These are phyloP conservation scores for Gyrodon tennesseensis DNA, from an alignment of 1,284 basidiomycete species.

Conservation along the genomic window DNA sequence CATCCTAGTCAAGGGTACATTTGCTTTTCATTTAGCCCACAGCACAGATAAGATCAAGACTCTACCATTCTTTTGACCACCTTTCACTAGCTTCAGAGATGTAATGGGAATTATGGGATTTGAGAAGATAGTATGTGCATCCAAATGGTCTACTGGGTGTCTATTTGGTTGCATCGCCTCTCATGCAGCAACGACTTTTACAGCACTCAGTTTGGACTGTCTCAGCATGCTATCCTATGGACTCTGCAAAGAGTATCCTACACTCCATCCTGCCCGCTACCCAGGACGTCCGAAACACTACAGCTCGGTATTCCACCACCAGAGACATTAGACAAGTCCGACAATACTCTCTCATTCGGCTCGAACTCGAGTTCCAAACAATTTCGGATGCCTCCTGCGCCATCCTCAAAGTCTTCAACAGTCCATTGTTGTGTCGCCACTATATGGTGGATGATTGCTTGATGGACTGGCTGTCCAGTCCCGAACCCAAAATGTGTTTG, in stretches of 20 bases:
- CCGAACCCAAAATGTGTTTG: constrained; percentile 19
- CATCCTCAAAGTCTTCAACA: constrained; percentile 11
- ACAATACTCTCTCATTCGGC: constrained; percentile 20
- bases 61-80: no score
- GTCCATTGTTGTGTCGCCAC: neutral
- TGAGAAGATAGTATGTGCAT: no score
- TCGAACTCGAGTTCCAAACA: constrained; percentile 26
- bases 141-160: no score
- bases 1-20: no score
- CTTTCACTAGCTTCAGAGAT: no score
- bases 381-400: constrained; percentile 10
- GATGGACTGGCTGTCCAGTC: constrained; percentile 17
- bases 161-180: no score
- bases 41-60: no score
- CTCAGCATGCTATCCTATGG: constrained; percentile 8
- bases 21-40: no score
- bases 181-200: no score
- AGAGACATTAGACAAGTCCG: constrained; percentile 13
- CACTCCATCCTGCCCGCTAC: constrained; percentile 12
- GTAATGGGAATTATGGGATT: no score
- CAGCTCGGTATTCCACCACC: neutral
- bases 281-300: neutral
- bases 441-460: constrained; percentile 14
- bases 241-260: constrained; percentile 15
- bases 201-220: no score